Base-by-base conservation (phyloP, 2,329 filamentous ascomycete species). In the Hypoxylon sp. region DNA sequence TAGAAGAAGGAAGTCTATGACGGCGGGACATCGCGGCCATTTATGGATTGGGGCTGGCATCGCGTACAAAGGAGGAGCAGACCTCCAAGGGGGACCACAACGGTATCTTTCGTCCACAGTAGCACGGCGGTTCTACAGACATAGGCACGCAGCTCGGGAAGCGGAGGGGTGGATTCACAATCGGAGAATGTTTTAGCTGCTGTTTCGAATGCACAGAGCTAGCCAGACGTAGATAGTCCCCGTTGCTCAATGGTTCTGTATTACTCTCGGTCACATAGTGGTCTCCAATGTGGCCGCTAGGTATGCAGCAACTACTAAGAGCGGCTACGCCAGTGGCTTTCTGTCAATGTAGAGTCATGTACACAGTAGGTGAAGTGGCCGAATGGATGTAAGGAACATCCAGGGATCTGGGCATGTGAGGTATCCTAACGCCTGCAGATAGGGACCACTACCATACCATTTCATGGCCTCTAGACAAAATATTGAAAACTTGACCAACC, bases 11-110 rank as follows among this genome's bases (percentile, higher is more conserved):
- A 19, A 60, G 44, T 62, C 39, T 51, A 70, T 46, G 55, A 58
- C 37, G 44, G 59, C 44, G 70, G 71, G 72, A 69, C 64, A 58
- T 35, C 21, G 37, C 47, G 51, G 50, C 66, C 56, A 71, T 73
- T 76, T 76, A 75, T 75, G 71, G 56, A 61, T 62, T 70, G 65
- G 59, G 47, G 42, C 47, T 46, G 24, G 35, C 56, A 32, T 62
- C 50, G 27, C 53, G 56, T 50, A 66, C 63, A 69, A 63, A 69
- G 48, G 48, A 35, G 48, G 63, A 58, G 37, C 35, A 61, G 27
- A 24, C 29, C 21, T 42, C 51, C n/a, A 51, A 37, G 32, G 48
- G 59, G 50, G 44, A 58, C 57, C 42, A 58, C 54, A 68, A 58
- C 58, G 60, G 63, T 39, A 63, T 60, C 60, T 67, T 64, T 67